phyloP scores from a whole-genome alignment of 2,329 filamentous ascomycete genomes.

The Fusarium virguliforme region DNA sequence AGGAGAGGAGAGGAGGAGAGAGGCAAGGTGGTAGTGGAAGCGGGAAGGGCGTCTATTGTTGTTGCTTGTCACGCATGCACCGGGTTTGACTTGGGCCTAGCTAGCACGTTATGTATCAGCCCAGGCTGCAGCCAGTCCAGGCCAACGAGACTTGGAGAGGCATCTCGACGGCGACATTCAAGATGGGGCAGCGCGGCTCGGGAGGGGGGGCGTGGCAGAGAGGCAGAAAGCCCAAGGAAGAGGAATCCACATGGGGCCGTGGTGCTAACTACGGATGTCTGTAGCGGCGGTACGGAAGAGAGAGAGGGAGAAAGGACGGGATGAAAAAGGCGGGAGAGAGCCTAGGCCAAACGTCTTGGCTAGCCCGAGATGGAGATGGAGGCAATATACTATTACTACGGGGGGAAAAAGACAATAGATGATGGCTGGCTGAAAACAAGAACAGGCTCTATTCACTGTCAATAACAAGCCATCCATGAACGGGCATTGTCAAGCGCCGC shows the following conservation, averaged over 20 bases:
- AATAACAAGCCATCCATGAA: constrained; percentile 7
- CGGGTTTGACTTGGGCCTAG: not conserved
- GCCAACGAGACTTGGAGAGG: not conserved
- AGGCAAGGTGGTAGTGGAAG: constrained; percentile 20
- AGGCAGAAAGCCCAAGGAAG: constrained; percentile 10
- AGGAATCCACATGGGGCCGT: constrained; percentile 2
- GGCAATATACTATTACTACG: constrained; percentile 5
- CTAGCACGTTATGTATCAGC: constrained; percentile 7
- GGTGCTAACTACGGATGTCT: not conserved
- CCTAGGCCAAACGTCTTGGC: not conserved
- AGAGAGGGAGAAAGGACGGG: not conserved
- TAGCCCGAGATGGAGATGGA: not conserved
- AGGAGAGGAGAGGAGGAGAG: not conserved
- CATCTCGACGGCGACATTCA: constrained; percentile 11
- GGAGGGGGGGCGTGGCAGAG: constrained; percentile 4
- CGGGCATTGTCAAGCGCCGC: constrained; percentile 13
- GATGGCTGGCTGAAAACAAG: constrained; percentile 4
- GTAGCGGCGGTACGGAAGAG: not conserved
- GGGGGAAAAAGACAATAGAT: not conserved
- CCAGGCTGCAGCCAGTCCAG: no score
- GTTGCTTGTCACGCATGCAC: constrained; percentile 3
- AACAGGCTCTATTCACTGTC: constrained; percentile 1
- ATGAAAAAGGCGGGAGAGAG: not conserved
- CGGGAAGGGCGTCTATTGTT: constrained; percentile 34
- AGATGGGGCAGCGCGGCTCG: constrained; percentile 9